phyloP scores from a whole-genome alignment of 179 eudicot species.

The Patellifolia procumbens region DNA sequence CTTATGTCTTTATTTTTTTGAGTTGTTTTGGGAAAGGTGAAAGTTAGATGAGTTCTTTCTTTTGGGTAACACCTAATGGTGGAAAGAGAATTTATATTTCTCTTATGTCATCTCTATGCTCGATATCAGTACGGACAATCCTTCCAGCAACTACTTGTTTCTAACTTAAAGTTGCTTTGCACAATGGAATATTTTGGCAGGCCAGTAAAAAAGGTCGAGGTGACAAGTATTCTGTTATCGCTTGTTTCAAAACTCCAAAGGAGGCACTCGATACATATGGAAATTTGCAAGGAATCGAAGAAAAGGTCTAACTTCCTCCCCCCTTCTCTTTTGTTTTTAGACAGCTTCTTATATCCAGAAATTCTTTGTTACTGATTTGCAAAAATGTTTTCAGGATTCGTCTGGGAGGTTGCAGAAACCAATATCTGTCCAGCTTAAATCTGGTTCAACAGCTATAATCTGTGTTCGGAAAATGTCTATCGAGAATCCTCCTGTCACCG shows the following conservation, averaged over 20 bases:
- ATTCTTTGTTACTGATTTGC: background rate
- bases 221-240: constrained; percentile 53
- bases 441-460: constrained; percentile 49
- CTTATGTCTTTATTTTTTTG: background rate
- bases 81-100: background rate
- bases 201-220: constrained; percentile 45
- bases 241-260: constrained; percentile 45
- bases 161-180: background rate
- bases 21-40: background rate
- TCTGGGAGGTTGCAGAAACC: constrained; percentile 67
- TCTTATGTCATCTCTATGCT: background rate
- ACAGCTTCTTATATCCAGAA: too few species aligned
- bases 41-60: background rate
- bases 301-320: constrained; percentile 36
- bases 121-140: background rate
- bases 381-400: constrained; percentile 48
- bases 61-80: background rate
- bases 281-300: constrained; percentile 45
- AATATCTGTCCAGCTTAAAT: constrained; percentile 41
- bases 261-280: constrained; percentile 60
- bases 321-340: background rate
- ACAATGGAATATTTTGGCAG: constrained; percentile 36
- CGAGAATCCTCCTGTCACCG: constrained; percentile 31
- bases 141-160: background rate
- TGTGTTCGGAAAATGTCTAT: constrained; percentile 62